phyloP scores from a whole-genome alignment of 2,329 filamentous ascomycete species.

The Talaromyces verruculosus region DNA sequence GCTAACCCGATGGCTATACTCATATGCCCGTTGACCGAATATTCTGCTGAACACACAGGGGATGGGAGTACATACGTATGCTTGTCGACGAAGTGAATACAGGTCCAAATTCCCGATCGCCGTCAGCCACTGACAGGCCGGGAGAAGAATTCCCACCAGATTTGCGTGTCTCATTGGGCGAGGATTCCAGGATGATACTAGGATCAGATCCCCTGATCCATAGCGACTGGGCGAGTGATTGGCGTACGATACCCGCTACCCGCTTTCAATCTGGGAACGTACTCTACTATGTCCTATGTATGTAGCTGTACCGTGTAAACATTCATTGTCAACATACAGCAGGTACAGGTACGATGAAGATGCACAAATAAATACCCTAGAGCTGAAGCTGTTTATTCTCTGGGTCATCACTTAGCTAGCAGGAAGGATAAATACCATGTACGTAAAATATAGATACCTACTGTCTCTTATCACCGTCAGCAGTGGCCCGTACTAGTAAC shows the following conservation, averaged over 20 bases:
- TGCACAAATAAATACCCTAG: too few relatives aligned
- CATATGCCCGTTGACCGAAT: background rate
- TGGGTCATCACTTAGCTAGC: too few relatives aligned
- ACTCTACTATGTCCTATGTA: too few relatives aligned
- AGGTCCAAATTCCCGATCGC: conserved; percentile 3
- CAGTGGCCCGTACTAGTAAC: background rate
- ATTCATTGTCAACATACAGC: too few relatives aligned
- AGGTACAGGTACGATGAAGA: too few relatives aligned
- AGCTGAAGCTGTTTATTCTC: too few relatives aligned
- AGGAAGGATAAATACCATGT: too few relatives aligned
- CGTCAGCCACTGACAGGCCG: background rate
- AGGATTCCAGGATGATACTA: background rate
- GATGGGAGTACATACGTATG: background rate
- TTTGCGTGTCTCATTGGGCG: background rate
- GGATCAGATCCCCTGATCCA: conserved; percentile 1
- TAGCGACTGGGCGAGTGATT: background rate
- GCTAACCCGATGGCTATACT: background rate
- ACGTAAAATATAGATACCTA: too few relatives aligned
- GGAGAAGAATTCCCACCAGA: background rate
- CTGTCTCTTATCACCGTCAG: background rate
- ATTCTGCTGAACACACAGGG: too few relatives aligned
- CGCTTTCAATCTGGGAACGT: conserved; percentile 12
- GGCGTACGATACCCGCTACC: conserved; percentile 1
- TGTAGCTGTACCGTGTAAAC: background rate
- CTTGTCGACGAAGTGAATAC: background rate